Evolutionary conservation across 2,329 filamentous ascomycete genomes (phyloP).

Genomic region (Calonectria naviculata): DNA sequence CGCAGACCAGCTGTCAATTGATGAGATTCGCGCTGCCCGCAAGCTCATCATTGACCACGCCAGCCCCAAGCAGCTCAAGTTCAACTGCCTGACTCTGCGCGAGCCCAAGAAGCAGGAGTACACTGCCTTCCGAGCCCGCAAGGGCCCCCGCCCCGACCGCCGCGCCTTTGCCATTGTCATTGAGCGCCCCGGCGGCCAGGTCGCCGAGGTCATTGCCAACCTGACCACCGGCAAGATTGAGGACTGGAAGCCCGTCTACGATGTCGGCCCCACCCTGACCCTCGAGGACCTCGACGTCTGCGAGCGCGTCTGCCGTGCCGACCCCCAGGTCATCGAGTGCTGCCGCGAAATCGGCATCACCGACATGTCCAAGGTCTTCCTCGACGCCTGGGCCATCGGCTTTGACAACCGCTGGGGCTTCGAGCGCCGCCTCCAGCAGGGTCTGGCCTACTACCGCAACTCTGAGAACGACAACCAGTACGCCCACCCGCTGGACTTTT

Average conservation of each 20-base stretch:
- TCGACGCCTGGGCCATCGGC: conserved; percentile 88
- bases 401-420: conserved; percentile 83
- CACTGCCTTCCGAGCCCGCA: conserved; percentile 66
- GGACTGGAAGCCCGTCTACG: conserved; percentile 57
- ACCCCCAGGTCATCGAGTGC: conserved; percentile 81
- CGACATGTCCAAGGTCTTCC: conserved; percentile 87
- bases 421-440: conserved; percentile 79
- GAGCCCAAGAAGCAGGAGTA: conserved; percentile 74
- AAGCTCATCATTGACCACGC: conserved; percentile 58
- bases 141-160: conserved; percentile 59
- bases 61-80: conserved; percentile 47
- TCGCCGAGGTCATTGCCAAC: conserved; percentile 65
- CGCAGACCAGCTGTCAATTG: conserved; percentile 63
- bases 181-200: conserved; percentile 49
- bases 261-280: conserved; percentile 68
- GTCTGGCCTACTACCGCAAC: conserved; percentile 83
- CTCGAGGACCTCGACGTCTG: conserved; percentile 85
- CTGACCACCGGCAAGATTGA: conserved; percentile 54
- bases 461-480: conserved; percentile 75
- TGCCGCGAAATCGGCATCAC: conserved; percentile 80
- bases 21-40: conserved; percentile 63
- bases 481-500: conserved; percentile 66
- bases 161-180: conserved; percentile 62
- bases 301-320: conserved; percentile 74
- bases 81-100: conserved; percentile 75